These are phyloP conservation scores for Corniculantispora saksenae DNA, from an alignment of 2,329 filamentous ascomycete genomes.

Conservation along the genomic window DNA sequence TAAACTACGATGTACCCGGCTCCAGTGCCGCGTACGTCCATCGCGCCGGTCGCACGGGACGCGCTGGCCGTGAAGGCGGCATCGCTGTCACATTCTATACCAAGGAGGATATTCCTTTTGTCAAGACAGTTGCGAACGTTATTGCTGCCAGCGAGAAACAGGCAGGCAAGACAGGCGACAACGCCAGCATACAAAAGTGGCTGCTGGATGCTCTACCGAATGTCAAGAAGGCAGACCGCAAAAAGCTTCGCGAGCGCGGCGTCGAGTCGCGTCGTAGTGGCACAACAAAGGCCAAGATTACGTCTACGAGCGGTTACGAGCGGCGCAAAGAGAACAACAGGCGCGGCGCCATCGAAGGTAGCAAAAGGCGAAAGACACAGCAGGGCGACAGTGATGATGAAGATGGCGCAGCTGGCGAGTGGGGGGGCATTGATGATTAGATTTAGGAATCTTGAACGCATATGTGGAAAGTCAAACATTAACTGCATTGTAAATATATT, in stretches of 20 bases:
- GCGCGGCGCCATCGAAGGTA: conserved; percentile 62
- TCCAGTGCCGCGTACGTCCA: conserved; percentile 90
- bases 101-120: conserved; percentile 84
- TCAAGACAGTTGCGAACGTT: conserved; percentile 91
- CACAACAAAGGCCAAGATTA: conserved; percentile 63
- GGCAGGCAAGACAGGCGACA: conserved; percentile 52
- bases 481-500: neutral
- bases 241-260: conserved; percentile 78
- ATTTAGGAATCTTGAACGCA: neutral
- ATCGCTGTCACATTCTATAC: conserved; percentile 94
- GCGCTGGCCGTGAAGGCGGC: conserved; percentile 83
- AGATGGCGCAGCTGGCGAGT: conserved; percentile 39
- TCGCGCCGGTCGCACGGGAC: conserved; percentile 85
- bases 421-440: conserved; percentile 51
- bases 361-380: conserved; percentile 54
- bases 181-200: conserved; percentile 75
- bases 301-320: conserved; percentile 78
- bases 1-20: conserved; percentile 97
- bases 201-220: conserved; percentile 83
- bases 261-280: conserved; percentile 67
- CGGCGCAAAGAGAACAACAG: conserved; percentile 67
- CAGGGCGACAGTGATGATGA: conserved; percentile 29
- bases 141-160: conserved; percentile 82
- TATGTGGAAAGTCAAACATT: conserved; percentile 8
- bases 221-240: conserved; percentile 79